These are phyloP conservation scores for Aotearoamyces nothofagi DNA, from an alignment of 2,329 filamentous ascomycete genomes.

Conservation along the genomic window DNA sequence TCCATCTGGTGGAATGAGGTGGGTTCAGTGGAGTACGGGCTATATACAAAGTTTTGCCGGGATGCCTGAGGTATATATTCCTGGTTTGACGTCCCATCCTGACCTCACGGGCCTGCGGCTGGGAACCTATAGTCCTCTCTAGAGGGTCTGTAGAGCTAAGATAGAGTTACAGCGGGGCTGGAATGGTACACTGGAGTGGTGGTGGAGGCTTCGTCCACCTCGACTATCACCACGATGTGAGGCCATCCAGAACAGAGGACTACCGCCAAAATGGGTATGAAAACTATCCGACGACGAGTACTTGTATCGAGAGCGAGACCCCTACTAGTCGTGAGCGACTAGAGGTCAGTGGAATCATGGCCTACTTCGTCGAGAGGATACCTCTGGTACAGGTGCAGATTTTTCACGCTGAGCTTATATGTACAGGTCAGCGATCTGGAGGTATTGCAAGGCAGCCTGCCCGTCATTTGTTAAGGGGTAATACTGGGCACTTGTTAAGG, in stretches of 20 bases:
- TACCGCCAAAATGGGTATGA: slow-evolving; percentile 7
- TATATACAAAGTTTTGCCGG: too few relatives aligned
- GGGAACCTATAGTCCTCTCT: not conserved
- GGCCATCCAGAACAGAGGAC: slow-evolving; percentile 7
- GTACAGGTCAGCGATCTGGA: not conserved
- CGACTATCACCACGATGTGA: slow-evolving; percentile 2
- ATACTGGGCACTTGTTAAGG: slow-evolving; percentile 1
- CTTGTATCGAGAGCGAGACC: slow-evolving; percentile 4
- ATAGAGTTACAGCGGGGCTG: not conserved
- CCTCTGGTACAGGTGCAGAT: slow-evolving; percentile 5
- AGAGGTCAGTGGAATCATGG: slow-evolving; percentile 3
- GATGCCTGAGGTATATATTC: too few relatives aligned
- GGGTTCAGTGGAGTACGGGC: too few relatives aligned
- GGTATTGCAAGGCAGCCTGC: not conserved
- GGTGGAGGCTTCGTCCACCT: slow-evolving; percentile 1
- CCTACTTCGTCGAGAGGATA: slow-evolving; percentile 4
- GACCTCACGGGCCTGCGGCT: not conserved
- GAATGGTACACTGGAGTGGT: not conserved
- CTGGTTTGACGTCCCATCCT: too few relatives aligned
- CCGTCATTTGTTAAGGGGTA: not conserved
- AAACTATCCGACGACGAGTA: slow-evolving; percentile 7
- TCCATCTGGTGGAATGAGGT: too few relatives aligned
- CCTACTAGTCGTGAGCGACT: slow-evolving; percentile 3
- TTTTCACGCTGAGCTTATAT: slow-evolving; percentile 1
- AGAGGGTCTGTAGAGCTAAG: not conserved